Conservation (phyloP, 2,329 filamentous ascomycete species). For the Fusarium coicis region DNA sequence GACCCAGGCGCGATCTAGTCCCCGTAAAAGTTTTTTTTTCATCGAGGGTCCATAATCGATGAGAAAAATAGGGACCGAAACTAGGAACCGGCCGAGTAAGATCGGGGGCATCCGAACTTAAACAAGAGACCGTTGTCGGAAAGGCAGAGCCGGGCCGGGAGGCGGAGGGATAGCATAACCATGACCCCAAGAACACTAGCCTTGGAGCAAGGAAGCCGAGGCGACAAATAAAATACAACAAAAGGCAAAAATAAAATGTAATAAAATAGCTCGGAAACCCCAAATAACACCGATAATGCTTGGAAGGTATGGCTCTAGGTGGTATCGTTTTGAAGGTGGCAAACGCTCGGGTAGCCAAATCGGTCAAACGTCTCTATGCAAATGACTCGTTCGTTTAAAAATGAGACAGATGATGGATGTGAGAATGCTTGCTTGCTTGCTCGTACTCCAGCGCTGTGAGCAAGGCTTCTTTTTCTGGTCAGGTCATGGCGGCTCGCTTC, state of each 20-base stretch:
- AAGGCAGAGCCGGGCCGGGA: neutral
- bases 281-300: slow-evolving; percentile 47
- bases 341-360: slow-evolving; percentile 44
- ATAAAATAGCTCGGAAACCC: slow-evolving; percentile 12
- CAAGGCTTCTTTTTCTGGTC: slow-evolving; percentile 8
- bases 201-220: neutral
- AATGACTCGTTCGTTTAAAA: slow-evolving; percentile 40
- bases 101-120: slow-evolving; percentile 21
- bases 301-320: slow-evolving; percentile 44
- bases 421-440: slow-evolving; percentile 10
- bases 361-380: slow-evolving; percentile 42
- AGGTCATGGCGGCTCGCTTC: neutral
- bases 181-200: neutral
- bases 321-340: slow-evolving; percentile 43
- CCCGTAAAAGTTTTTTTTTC: neutral
- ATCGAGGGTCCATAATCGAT: slow-evolving; percentile 7
- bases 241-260: neutral
- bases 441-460: slow-evolving; percentile 8
- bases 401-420: slow-evolving; percentile 34
- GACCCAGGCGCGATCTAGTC: neutral
- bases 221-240: slow-evolving; percentile 13
- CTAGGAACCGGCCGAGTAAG: slow-evolving; percentile 18
- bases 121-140: slow-evolving; percentile 10
- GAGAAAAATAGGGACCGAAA: neutral
- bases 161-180: neutral